A percentile compares a stretch with the other conserved stretches of the same genome.
phyloP scores from a whole-genome alignment of 345 rosid genomes.

The Gossypium rotundifolium region DNA sequence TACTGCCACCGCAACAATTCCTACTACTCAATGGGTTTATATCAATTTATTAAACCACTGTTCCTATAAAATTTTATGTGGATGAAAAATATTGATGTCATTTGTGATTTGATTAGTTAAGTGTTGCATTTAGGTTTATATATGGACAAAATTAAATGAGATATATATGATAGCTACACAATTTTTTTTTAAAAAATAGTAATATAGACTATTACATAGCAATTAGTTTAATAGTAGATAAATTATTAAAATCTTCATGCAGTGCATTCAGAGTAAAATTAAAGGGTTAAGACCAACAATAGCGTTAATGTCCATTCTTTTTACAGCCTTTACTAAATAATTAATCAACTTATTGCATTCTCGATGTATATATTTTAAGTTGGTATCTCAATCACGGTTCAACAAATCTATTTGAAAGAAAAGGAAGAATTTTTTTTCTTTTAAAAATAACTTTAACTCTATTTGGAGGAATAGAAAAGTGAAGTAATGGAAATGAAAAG shows the following conservation, averaged over 20 bases:
- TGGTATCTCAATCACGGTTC: no score
- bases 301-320: accelerated
- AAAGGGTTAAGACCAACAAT: no score
- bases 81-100: not conserved
- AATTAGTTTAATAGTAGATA: no score
- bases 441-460: not conserved
- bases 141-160: not conserved
- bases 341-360: accelerated
- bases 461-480: not conserved
- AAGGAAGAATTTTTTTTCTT: no score
- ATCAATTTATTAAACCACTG: no score
- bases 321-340: accelerated
- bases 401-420: not conserved
- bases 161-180: not conserved
- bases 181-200: no score
- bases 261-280: no score
- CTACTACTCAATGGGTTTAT: no score
- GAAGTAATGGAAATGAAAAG: not conserved
- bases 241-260: no score
- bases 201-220: no score
- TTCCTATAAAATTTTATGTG: not conserved
- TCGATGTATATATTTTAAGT: no score
- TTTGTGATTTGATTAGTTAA: not conserved
- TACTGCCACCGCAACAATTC: no score
- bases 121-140: not conserved